Evolutionary conservation across 441 rosid genomes (phyloP).

Genomic region (Raphanus hybrid): DNA sequence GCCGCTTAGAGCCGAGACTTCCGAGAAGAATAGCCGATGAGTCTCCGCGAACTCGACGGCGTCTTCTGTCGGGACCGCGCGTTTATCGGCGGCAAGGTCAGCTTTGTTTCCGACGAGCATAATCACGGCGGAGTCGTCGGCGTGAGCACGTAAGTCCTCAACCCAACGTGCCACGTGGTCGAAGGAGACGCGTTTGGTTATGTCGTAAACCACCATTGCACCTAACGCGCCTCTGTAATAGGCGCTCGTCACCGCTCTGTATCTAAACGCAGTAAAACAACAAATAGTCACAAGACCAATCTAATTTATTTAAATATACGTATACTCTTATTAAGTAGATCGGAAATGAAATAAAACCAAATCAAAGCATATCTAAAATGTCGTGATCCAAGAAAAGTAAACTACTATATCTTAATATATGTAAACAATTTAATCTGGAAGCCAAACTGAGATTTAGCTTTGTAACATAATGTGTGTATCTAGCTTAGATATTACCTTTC

Average conservation of each 20-base stretch:
- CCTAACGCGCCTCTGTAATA: slow-evolving; percentile 69
- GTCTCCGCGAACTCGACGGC: slow-evolving; percentile 65
- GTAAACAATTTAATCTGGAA: neutral
- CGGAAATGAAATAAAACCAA: neutral
- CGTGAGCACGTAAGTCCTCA: slow-evolving; percentile 74
- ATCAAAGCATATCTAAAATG: neutral
- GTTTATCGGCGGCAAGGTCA: slow-evolving; percentile 50
- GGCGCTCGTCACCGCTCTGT: slow-evolving; percentile 70
- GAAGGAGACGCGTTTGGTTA: slow-evolving; percentile 55
- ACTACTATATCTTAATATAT: neutral
- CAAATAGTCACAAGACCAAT: neutral
- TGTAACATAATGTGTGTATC: neutral
- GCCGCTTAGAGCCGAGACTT: slow-evolving; percentile 63
- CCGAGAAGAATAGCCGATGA: slow-evolving; percentile 58
- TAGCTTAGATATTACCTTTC: slow-evolving; percentile 48
- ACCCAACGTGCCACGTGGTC: slow-evolving; percentile 70
- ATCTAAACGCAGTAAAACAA: slow-evolving; percentile 43
- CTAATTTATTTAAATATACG: too few relatives aligned
- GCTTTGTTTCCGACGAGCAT: slow-evolving; percentile 65
- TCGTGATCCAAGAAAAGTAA: slow-evolving; percentile 12
- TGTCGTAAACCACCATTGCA: slow-evolving; percentile 70
- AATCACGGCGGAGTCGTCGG: slow-evolving; percentile 66
- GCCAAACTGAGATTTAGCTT: slow-evolving; percentile 18
- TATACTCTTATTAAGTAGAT: neutral
- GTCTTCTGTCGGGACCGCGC: slow-evolving; percentile 57